phyloP scores from a whole-genome alignment of 371 early-diverging fungal genomes.

The Mucor circinelloides region DNA sequence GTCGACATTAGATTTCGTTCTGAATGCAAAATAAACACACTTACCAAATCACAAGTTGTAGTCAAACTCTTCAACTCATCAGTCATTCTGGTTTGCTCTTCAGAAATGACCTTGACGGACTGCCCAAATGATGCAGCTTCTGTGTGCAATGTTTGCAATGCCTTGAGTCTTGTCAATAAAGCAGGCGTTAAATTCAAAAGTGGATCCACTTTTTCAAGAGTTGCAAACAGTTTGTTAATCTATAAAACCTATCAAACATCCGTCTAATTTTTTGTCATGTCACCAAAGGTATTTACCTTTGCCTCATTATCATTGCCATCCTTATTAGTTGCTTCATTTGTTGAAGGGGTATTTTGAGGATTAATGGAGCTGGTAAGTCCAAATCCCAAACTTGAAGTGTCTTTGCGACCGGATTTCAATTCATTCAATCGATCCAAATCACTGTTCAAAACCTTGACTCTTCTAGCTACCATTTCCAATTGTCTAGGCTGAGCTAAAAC shows the following conservation, averaged over 20 bases:
- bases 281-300: slow-evolving; percentile 12
- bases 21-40: neutral
- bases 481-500: slow-evolving; percentile 81
- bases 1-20: neutral
- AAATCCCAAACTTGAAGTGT: slow-evolving; percentile 31
- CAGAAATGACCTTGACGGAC: slow-evolving; percentile 69
- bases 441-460: slow-evolving; percentile 68
- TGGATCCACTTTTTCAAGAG: slow-evolving; percentile 79
- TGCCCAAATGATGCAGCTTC: slow-evolving; percentile 83
- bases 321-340: slow-evolving; percentile 11
- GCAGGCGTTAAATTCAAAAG: slow-evolving; percentile 79
- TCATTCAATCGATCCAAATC: slow-evolving; percentile 82
- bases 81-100: slow-evolving; percentile 72
- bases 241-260: slow-evolving; percentile 19
- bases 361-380: slow-evolving; percentile 15
- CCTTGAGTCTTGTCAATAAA: slow-evolving; percentile 78
- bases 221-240: slow-evolving; percentile 73
- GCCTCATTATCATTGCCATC: slow-evolving; percentile 29
- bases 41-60: slow-evolving; percentile 57
- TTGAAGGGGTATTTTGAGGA: slow-evolving; percentile 3
- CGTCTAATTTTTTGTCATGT: neutral
- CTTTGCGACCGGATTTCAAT: slow-evolving; percentile 56
- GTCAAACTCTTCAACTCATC: slow-evolving; percentile 72
- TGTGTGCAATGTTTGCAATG: slow-evolving; percentile 77
- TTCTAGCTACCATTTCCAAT: slow-evolving; percentile 72